Conservation (phyloP, 257 asterid genomes). For the Penstemon davidsonii region DNA sequence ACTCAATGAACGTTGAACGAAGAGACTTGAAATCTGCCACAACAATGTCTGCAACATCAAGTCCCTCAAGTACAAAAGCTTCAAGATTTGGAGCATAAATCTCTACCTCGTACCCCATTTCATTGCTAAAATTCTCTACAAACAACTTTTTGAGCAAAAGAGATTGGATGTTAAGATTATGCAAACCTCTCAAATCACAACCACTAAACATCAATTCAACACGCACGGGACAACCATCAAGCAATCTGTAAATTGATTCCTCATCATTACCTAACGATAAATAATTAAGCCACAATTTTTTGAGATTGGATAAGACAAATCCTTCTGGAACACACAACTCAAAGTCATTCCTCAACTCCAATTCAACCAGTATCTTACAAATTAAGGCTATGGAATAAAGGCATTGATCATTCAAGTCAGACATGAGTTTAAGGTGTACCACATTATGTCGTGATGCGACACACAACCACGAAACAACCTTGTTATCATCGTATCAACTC, state of each 20-base stretch:
- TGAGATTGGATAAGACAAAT: not conserved
- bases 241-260: not conserved
- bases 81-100: not conserved
- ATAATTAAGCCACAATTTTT: not conserved
- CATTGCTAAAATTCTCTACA: not conserved
- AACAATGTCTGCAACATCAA: not conserved
- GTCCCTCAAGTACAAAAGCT: not conserved
- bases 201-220: not conserved
- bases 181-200: too few relatives aligned
- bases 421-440: too few relatives aligned
- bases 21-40: not conserved
- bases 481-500: too few relatives aligned
- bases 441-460: too few relatives aligned
- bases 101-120: not conserved
- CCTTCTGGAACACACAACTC: not conserved
- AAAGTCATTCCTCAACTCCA: not conserved
- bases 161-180: not conserved
- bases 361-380: not conserved
- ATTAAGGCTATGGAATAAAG: not conserved
- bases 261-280: not conserved
- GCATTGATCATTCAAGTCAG: not conserved
- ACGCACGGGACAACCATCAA: conserved; percentile 5
- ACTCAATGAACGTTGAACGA: not conserved
- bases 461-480: not conserved
- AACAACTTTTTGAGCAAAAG: not conserved